Evolutionary conservation across 164 flowering plant genomes (phyloP).

Genomic region (Houttuynia cordata): DNA sequence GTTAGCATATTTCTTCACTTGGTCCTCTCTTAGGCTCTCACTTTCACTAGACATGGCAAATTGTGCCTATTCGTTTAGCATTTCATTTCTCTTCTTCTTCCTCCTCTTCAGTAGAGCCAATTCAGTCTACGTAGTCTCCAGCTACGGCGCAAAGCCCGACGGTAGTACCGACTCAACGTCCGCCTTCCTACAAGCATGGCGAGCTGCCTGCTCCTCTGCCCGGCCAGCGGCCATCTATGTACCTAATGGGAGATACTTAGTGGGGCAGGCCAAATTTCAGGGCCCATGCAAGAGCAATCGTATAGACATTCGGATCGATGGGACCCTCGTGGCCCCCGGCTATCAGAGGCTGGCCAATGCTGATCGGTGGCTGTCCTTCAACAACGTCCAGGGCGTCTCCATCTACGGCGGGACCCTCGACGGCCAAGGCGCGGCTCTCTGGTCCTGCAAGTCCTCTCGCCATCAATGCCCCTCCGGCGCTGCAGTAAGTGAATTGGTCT

Average conservation of each 20-base stretch:
- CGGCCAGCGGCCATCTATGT: conserved; percentile 12
- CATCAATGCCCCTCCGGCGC: conserved; percentile 16
- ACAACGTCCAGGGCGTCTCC: conserved; percentile 9
- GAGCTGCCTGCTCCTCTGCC: conserved; percentile 14
- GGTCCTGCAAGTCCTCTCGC: conserved; percentile 15
- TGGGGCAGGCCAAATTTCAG: conserved; percentile 9
- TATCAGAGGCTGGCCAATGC: conserved; percentile 4
- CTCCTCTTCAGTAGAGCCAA: conserved; percentile 1
- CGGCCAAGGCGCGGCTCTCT: conserved; percentile 10
- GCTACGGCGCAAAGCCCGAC: conserved; percentile 15
- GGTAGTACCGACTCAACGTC: conserved; percentile 11
- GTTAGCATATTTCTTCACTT: not conserved
- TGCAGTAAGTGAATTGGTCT: conserved; percentile 8
- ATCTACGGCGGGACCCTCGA: conserved; percentile 16
- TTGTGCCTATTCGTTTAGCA: not conserved
- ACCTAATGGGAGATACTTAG: conserved; percentile 16
- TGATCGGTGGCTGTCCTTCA: conserved; percentile 15
- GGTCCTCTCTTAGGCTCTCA: not conserved
- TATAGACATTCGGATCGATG: conserved; percentile 11
- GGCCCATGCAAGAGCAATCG: conserved; percentile 17
- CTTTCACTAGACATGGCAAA: not conserved
- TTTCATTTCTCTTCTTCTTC: conserved; percentile 2
- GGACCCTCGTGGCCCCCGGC: conserved; percentile 18
- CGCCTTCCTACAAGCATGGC: conserved; percentile 19
- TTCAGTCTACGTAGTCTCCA: conserved; percentile 11